phyloP scores from a whole-genome alignment of 371 early-diverging fungal species.

The Nematocida ausubeli region DNA sequence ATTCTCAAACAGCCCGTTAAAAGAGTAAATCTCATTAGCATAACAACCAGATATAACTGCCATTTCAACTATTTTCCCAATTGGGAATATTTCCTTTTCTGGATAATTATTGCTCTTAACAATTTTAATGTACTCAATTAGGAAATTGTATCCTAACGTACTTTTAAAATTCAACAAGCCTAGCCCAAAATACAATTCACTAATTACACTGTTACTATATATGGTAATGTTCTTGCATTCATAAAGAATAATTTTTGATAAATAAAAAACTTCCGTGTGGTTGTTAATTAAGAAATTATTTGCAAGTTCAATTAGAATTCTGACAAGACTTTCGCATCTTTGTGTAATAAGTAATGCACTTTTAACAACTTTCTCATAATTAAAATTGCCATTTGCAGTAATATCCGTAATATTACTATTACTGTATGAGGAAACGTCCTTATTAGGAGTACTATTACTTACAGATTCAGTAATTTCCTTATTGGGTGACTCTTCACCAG shows the following conservation, averaged over 20 bases:
- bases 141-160: slow-evolving; percentile 17
- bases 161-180: slow-evolving; percentile 32
- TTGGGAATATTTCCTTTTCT: background rate
- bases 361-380: no score
- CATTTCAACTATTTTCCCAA: background rate
- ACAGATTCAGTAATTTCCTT: no score
- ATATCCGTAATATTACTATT: no score
- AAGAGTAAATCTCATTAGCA: slow-evolving; percentile 40
- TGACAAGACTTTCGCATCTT: no score
- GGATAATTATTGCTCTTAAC: background rate
- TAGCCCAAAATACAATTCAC: slow-evolving; percentile 33
- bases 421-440: no score
- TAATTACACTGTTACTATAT: slow-evolving; percentile 16
- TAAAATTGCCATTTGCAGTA: no score
- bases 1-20: slow-evolving; percentile 17
- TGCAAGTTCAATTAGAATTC: no score
- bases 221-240: slow-evolving; percentile 42
- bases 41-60: slow-evolving; percentile 21
- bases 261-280: no score
- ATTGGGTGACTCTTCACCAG: no score
- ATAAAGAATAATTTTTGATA: slow-evolving; percentile 46
- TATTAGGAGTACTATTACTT: no score
- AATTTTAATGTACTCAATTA: slow-evolving; percentile 36
- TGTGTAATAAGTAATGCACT: no score
- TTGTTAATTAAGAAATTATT: no score